Conservation (phyloP, 305 asterid genomes). For the Fraxinus baroniana region DNA sequence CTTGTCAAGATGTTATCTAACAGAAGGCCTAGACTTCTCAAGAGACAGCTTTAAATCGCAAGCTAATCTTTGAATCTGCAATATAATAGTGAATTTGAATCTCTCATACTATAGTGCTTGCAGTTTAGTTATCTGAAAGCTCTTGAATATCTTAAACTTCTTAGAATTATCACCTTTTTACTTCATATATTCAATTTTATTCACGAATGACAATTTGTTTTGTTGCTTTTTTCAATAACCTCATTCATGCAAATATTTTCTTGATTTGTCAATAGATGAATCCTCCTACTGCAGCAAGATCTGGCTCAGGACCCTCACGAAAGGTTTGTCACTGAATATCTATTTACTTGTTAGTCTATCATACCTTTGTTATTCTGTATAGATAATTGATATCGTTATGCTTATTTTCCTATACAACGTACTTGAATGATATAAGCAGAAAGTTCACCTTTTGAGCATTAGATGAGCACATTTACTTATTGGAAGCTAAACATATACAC, state of each 20-base stretch:
- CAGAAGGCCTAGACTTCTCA: slow-evolving; percentile 4
- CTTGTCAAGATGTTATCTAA: background rate
- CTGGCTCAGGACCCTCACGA: slow-evolving; percentile 88
- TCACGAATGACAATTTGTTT: slow-evolving; percentile 4
- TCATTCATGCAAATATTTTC: slow-evolving; percentile 23
- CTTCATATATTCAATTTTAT: background rate
- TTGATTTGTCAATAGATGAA: slow-evolving; percentile 56
- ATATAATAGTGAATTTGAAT: background rate
- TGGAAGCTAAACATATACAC: background rate
- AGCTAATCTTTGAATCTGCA: background rate
- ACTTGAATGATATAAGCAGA: background rate
- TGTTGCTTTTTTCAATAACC: slow-evolving; percentile 15
- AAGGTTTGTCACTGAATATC: slow-evolving; percentile 47
- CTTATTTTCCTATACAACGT: background rate
- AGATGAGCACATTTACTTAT: background rate
- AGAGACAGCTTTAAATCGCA: background rate
- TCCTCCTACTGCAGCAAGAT: slow-evolving; percentile 71
- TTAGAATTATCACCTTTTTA: background rate
- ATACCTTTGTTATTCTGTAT: background rate
- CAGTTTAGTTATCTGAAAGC: background rate
- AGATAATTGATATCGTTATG: background rate
- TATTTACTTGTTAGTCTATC: background rate
- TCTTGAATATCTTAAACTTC: background rate
- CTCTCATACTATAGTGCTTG: background rate
- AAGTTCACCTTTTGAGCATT: background rate